phyloP scores from a whole-genome alignment of 108 stramenopile species.

The Skeletonema grethae region DNA sequence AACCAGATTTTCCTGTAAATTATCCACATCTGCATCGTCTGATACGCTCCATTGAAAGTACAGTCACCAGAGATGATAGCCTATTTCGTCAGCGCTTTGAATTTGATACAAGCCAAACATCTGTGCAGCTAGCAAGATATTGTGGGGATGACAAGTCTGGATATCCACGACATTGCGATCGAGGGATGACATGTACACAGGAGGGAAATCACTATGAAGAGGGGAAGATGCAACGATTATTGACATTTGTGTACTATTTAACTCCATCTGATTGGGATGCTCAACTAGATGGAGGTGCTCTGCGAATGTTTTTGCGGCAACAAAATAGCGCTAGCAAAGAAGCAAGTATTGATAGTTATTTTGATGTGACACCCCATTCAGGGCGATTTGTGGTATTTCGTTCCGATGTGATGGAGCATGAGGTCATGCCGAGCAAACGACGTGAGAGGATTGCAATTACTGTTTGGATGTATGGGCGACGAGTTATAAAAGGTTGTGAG shows the following conservation, averaged over 20 bases:
- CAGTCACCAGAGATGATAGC: conserved; percentile 9
- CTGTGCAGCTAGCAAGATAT: conserved; percentile 69
- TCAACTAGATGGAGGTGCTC: conserved; percentile 58
- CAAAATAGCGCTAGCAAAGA: background rate
- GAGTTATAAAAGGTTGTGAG: background rate
- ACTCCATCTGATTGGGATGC: conserved; percentile 61
- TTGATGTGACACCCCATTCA: conserved; percentile 49
- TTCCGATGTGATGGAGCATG: conserved; percentile 67
- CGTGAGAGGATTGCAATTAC: conserved; percentile 67
- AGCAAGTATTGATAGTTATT: background rate
- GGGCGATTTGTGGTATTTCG: conserved; percentile 74
- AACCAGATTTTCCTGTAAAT: conserved; percentile 24
- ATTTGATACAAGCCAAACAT: conserved; percentile 50
- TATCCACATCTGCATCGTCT: conserved; percentile 50
- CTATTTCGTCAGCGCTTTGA: conserved; percentile 7
- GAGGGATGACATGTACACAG: conserved; percentile 24
- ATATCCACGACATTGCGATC: conserved; percentile 69
- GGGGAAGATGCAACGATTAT: conserved; percentile 39
- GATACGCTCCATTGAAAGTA: conserved; percentile 38
- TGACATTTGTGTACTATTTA: conserved; percentile 75
- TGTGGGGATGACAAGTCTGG: conserved; percentile 61
- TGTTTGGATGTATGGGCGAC: conserved; percentile 70
- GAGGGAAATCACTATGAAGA: conserved; percentile 11
- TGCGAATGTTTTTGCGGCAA: conserved; percentile 47
- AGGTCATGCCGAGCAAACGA: conserved; percentile 64